Evolutionary conservation across 1,284 basidiomycete species (phyloP), one percentile per base, ranked within the genome.

Genomic region (Ustilago vetiveriae): DNA sequence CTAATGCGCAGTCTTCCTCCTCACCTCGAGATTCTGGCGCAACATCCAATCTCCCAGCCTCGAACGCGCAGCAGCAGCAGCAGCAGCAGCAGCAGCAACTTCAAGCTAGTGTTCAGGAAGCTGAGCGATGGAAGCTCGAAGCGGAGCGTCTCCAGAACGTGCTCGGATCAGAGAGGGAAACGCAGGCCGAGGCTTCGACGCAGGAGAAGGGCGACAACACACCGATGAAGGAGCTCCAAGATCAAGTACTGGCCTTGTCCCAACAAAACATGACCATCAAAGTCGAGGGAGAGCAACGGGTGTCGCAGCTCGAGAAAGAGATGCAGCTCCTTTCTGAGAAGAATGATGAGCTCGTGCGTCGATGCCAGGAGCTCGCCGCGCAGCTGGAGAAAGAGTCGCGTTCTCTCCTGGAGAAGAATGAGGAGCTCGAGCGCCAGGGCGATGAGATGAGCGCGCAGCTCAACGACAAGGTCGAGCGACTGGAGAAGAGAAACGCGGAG

Each of bases 151-250:
- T 64, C 8, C 26, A 48, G 21, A 36, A 51, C 11, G 14, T 52
- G 33, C 32, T 64, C 17, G 19, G 38, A 19, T 23, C 36, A 3
- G 35, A 62, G 38, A 36, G 24, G 23, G 27, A 14, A 24, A 52
- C 24, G 13, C 30, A 39, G 14, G 14, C 43, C 4, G 35, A 46
- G 44, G 10, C 42, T 27, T n/a, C 41, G 21, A 1, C 30, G 7
- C 26, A 58, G 9, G 50, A 11, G 46, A 27, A 19, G 35, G 45
- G 38, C 45, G 36, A 14, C 13, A n/a, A n/a, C n/a, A n/a, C n/a
- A n/a, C n/a, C n/a, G n/a, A n/a, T 56, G 30, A 38, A 48, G 42
- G 40, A 38, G 33, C 44, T 64, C 13, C 48, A 56, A 46, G 60
- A 33, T 14, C 44, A 56, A n/a, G 27, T 56, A 19, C 39, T 40